Evolutionary conservation across 306 rosid species (phyloP).

Genomic region (Sicyos edulis): DNA sequence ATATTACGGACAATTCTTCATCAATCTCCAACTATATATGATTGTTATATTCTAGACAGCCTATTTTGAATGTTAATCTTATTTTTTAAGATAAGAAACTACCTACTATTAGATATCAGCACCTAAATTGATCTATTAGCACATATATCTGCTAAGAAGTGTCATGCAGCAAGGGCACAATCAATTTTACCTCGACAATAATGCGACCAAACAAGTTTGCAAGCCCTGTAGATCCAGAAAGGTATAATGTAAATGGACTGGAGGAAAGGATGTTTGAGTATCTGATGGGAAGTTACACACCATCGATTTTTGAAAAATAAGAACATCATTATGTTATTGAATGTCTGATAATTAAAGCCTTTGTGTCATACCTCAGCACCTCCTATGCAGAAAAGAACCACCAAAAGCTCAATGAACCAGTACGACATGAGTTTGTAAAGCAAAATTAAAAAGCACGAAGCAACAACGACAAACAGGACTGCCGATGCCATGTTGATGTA

Average conservation of each 20-base stretch:
- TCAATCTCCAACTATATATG: conserved; percentile 11
- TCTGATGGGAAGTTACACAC: not conserved
- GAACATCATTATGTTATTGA: not conserved
- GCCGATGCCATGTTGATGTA: conserved; percentile 71
- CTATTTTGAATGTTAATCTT: not conserved
- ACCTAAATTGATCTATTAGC: not conserved
- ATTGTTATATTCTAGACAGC: not conserved
- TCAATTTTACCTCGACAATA: conserved; percentile 55
- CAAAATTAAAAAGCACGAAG: conserved; percentile 79
- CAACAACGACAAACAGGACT: conserved; percentile 66
- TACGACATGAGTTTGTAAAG: conserved; percentile 71
- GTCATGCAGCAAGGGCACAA: not conserved
- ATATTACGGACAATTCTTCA: not conserved
- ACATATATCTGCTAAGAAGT: not conserved
- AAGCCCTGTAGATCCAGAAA: conserved; percentile 62
- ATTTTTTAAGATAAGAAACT: not conserved
- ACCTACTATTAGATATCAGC: not conserved
- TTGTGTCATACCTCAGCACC: conserved; percentile 66
- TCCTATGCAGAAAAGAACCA: conserved; percentile 91
- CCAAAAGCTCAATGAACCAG: conserved; percentile 82
- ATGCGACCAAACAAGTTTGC: conserved; percentile 87
- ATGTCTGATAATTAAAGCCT: conserved; percentile 16
- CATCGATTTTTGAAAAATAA: not conserved
- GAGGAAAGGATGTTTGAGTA: conserved; percentile 14
- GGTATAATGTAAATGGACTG: conserved; percentile 27